Conservation (phyloP, 306 rosid genomes). For the Adenanthera pavonina region DNA sequence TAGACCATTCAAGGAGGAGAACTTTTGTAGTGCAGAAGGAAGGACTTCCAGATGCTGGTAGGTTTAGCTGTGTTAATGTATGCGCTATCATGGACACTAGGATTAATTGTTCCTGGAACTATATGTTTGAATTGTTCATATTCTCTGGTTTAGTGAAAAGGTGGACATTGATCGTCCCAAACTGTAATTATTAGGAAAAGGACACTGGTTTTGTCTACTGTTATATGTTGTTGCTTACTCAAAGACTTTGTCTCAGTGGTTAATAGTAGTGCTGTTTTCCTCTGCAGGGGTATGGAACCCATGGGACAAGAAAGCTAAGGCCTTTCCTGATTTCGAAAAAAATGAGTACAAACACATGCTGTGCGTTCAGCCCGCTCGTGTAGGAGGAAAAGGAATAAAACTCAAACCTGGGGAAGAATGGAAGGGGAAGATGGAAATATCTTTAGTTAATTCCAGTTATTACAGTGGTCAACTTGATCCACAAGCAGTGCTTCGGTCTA, state of each 20-base stretch:
- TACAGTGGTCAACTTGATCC: constrained; percentile 83
- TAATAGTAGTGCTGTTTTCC: constrained; percentile 2
- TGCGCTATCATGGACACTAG: not conserved
- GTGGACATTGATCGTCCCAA: not conserved
- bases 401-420: constrained; percentile 90
- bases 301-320: constrained; percentile 82
- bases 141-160: not conserved
- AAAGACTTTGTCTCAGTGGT: constrained; percentile 5
- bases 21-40: constrained; percentile 74
- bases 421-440: constrained; percentile 82
- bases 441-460: constrained; percentile 76
- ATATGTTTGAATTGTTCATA: not conserved
- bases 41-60: constrained; percentile 89
- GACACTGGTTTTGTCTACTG: not conserved
- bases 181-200: not conserved
- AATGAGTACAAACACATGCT: constrained; percentile 71
- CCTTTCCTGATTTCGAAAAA: constrained; percentile 70
- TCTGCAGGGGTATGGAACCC: constrained; percentile 83
- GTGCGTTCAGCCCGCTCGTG: constrained; percentile 76
- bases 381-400: constrained; percentile 68
- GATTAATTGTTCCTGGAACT: not conserved
- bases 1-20: constrained; percentile 85
- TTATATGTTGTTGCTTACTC: not conserved
- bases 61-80: constrained; percentile 36
- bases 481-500: not conserved